Evolutionary conservation across 257 asterid species (phyloP).

Genomic region (Nicotiana benthamiana): DNA sequence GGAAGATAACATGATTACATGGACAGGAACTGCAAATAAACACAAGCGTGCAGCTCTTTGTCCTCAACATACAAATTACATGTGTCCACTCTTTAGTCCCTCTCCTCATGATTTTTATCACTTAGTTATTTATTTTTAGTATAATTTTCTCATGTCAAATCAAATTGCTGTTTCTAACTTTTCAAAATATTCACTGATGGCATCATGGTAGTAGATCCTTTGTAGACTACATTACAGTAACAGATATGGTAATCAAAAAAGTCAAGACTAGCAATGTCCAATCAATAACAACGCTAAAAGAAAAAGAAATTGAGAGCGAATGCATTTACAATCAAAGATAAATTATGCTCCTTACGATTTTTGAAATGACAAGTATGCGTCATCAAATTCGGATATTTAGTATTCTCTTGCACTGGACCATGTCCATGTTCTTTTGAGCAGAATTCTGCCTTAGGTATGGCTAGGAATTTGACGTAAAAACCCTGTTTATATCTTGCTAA

Average conservation of each 20-base stretch:
- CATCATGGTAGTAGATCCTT: neutral
- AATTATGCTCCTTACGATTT: neutral
- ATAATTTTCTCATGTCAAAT: neutral
- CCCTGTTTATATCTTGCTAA: neutral
- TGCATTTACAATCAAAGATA: neutral
- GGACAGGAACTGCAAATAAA: constrained; percentile 6
- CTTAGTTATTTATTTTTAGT: neutral
- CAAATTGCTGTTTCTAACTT: neutral
- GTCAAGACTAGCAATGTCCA: neutral
- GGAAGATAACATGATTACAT: constrained; percentile 3
- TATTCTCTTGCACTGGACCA: neutral
- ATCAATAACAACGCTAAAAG: constrained; percentile 1
- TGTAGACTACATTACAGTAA: neutral
- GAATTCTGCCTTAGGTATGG: neutral
- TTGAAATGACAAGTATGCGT: neutral
- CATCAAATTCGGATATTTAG: neutral
- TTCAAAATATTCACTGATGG: neutral
- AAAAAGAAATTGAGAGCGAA: neutral
- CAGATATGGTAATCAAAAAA: neutral
- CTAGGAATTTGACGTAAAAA: neutral
- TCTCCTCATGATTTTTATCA: neutral
- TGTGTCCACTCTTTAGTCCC: neutral
- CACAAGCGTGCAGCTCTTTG: constrained; percentile 20
- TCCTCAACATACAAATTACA: constrained; percentile 1
- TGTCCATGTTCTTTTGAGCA: neutral